These are phyloP conservation scores for Evernia prunastri DNA, from an alignment of 495 filamentous ascomycete species.

Conservation along the genomic window DNA sequence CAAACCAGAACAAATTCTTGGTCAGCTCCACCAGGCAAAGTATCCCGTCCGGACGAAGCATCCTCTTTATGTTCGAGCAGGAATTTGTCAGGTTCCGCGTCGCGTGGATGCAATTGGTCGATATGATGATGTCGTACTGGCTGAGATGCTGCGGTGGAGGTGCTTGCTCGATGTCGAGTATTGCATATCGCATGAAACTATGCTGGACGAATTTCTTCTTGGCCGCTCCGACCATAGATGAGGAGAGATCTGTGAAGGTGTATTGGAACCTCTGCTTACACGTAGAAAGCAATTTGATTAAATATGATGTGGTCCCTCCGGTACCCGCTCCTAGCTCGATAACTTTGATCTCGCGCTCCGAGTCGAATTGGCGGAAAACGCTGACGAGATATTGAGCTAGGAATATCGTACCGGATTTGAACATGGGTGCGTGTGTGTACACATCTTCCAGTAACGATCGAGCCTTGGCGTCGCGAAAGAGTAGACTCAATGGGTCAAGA, in stretches of 20 bases:
- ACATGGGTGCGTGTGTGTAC: too few relatives aligned
- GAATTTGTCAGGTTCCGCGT: conserved; percentile 34
- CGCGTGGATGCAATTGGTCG: conserved; percentile 45
- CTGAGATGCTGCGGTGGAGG: conserved; percentile 26
- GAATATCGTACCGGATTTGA: too few relatives aligned
- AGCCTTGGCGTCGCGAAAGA: too few relatives aligned
- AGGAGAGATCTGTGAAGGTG: conserved; percentile 43
- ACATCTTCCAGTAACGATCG: too few relatives aligned
- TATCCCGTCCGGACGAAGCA: conserved; percentile 40
- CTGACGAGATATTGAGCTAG: too few relatives aligned
- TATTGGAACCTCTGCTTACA: conserved; percentile 33
- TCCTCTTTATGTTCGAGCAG: conserved; percentile 29
- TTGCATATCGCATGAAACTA: conserved; percentile 34
- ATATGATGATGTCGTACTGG: conserved; percentile 37
- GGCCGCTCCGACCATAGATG: conserved; percentile 35
- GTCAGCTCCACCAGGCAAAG: conserved; percentile 44
- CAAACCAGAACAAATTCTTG: conserved; percentile 34
- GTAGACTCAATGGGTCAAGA: too few relatives aligned
- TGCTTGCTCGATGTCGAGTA: conserved; percentile 39
- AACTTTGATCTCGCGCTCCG: too few relatives aligned
- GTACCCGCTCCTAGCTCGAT: conserved; percentile 42
- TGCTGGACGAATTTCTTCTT: conserved; percentile 29
- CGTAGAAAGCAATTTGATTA: conserved; percentile 26
- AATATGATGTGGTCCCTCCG: conserved; percentile 35
- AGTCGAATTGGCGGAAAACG: too few relatives aligned